Percentiles rank a stretch among this genome's conserved stretches.
These are phyloP conservation scores for Tricladium varicosporioides DNA, from an alignment of 2,329 filamentous ascomycete species.

Conservation along the genomic window DNA sequence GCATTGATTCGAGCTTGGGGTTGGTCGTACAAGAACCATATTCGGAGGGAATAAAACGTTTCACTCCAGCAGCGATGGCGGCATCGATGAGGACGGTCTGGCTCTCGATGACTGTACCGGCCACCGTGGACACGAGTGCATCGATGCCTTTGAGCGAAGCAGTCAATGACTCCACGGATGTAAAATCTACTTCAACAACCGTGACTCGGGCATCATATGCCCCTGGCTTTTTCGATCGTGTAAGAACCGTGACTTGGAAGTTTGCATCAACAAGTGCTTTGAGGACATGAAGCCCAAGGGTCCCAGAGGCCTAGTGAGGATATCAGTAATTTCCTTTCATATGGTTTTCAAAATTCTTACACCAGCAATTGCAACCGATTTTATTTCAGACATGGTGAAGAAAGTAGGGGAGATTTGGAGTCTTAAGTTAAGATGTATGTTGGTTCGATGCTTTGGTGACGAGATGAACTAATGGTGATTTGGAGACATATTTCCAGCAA, in stretches of 20 bases:
- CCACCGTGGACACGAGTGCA: slow-evolving; percentile 23
- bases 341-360: slow-evolving; percentile 14
- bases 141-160: slow-evolving; percentile 30
- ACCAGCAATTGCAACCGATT: slow-evolving; percentile 22
- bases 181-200: slow-evolving; percentile 41
- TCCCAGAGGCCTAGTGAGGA: slow-evolving; percentile 22
- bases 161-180: slow-evolving; percentile 41
- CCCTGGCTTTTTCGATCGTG: slow-evolving; percentile 18
- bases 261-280: slow-evolving; percentile 23
- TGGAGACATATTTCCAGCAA: slow-evolving; percentile 6
- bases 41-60: slow-evolving; percentile 59
- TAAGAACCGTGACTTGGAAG: slow-evolving; percentile 24
- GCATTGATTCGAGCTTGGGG: slow-evolving; percentile 14
- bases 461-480: slow-evolving; percentile 10
- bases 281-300: slow-evolving; percentile 24
- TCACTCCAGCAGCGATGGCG: slow-evolving; percentile 56
- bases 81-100: slow-evolving; percentile 51
- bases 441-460: slow-evolving; percentile 5
- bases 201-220: slow-evolving; percentile 33
- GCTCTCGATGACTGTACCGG: slow-evolving; percentile 9
- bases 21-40: slow-evolving; percentile 39
- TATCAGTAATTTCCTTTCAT: slow-evolving; percentile 17
- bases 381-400: slow-evolving; percentile 23
- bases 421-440: background rate
- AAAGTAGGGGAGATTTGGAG: background rate